Conservation (phyloP, 192 early-diverging fungal genomes). For the Umbelopsis sp. region DNA sequence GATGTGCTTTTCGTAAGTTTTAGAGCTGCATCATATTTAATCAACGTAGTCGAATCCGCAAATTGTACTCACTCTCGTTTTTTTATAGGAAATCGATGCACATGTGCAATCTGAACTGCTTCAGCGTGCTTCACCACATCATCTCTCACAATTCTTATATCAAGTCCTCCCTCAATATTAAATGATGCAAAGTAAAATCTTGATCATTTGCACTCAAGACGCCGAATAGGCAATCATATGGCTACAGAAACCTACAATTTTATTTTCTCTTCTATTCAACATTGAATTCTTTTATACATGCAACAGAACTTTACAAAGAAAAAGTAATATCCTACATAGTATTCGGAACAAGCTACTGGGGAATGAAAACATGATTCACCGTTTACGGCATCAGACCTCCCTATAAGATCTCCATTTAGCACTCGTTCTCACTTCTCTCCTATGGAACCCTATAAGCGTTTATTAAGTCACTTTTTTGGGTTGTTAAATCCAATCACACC, state of each 20-base stretch:
- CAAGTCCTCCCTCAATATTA: constrained; percentile 36
- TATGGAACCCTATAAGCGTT: constrained; percentile 18
- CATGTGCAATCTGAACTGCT: constrained; percentile 38
- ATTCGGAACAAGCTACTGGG: background rate
- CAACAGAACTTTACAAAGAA: background rate
- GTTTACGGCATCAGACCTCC: constrained; percentile 9
- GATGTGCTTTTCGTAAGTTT: constrained; percentile 39
- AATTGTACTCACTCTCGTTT: background rate
- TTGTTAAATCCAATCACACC: no score
- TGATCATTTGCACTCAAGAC: background rate
- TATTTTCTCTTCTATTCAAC: constrained; percentile 13
- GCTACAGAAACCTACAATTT: background rate
- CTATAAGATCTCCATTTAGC: background rate
- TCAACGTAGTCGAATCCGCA: background rate
- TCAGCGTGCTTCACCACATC: constrained; percentile 31
- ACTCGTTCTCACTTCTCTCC: background rate
- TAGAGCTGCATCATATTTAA: background rate
- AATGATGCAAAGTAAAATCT: background rate
- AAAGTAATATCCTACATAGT: constrained; percentile 15
- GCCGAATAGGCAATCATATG: constrained; percentile 3
- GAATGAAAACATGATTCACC: background rate
- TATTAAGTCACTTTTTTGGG: no score
- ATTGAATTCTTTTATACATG: background rate
- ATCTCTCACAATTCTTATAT: constrained; percentile 32
- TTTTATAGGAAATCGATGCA: constrained; percentile 38